These are phyloP conservation scores for Macrolepiota fuliginosa DNA, from an alignment of 768 basidiomycete species.

Conservation along the genomic window DNA sequence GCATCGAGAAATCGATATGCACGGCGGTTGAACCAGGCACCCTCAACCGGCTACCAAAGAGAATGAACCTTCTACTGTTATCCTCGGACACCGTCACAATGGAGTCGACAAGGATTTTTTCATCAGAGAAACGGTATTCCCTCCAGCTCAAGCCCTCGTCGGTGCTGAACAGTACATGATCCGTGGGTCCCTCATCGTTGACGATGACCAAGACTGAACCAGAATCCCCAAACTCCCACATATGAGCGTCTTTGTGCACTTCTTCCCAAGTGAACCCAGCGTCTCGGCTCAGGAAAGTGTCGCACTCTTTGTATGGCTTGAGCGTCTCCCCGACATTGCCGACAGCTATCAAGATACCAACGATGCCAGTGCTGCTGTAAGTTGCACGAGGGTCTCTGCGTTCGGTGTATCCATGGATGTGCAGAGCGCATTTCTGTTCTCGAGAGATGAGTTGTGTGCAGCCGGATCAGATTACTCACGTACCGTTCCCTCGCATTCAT, in stretches of 20 bases:
- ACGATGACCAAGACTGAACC: constrained; percentile 92
- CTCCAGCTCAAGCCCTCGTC: constrained; percentile 88
- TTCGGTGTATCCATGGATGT: constrained; percentile 96
- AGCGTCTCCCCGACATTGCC: constrained; percentile 91
- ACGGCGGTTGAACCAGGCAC: constrained; percentile 57
- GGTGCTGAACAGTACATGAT: constrained; percentile 84
- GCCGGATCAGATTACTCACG: constrained; percentile 11
- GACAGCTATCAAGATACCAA: constrained; percentile 93
- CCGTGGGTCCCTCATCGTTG: constrained; percentile 93
- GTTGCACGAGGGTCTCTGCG: constrained; percentile 88
- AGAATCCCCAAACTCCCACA: constrained; percentile 98
- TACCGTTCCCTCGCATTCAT: constrained; percentile 71
- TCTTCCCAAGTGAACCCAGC: constrained; percentile 99
- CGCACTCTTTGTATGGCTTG: constrained; percentile 78
- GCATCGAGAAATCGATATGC: constrained; percentile 84
- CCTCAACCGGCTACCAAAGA: constrained; percentile 65
- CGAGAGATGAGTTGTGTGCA: not conserved
- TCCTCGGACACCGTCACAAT: constrained; percentile 90
- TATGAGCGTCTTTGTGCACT: constrained; percentile 95
- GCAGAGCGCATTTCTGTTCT: constrained; percentile 79
- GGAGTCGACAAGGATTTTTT: constrained; percentile 67
- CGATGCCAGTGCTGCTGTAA: constrained; percentile 88
- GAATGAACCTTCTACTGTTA: constrained; percentile 87
- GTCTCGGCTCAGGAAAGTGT: constrained; percentile 95
- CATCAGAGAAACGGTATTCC: constrained; percentile 79